phyloP scores from a whole-genome alignment of 768 basidiomycete species.

The Podaxis mareebaensis region DNA sequence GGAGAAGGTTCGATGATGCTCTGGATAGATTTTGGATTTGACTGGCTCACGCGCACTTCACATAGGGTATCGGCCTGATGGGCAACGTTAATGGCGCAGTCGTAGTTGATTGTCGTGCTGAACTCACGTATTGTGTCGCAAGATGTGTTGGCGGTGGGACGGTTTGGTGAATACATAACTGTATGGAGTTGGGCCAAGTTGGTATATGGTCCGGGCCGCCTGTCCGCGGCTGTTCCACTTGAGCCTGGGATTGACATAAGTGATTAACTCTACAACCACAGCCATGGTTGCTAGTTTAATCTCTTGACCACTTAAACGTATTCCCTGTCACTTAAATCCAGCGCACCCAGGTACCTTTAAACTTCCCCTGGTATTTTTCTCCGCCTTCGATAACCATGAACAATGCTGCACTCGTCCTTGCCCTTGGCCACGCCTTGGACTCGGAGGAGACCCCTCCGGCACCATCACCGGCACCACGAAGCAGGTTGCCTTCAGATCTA shows the following conservation, averaged over 20 bases:
- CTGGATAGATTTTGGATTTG: neutral
- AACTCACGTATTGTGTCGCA: neutral
- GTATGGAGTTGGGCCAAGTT: neutral
- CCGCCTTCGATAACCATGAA: constrained; percentile 46
- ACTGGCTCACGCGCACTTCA: neutral
- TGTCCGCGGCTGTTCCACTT: neutral
- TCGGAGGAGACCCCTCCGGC: constrained; percentile 4
- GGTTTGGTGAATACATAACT: neutral
- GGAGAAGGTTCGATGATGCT: neutral
- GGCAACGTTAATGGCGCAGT: neutral
- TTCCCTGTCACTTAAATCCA: neutral
- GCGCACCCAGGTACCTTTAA: neutral
- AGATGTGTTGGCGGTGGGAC: neutral
- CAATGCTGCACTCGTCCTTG: constrained; percentile 43
- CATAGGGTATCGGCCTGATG: neutral
- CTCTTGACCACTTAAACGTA: neutral
- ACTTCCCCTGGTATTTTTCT: neutral
- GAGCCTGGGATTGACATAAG: neutral
- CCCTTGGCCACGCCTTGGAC: constrained; percentile 32
- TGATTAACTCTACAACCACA: neutral
- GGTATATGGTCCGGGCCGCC: neutral
- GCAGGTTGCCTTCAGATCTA: constrained; percentile 46
- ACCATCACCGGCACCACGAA: constrained; percentile 30
- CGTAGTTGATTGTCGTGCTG: neutral
- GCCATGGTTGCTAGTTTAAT: neutral